These are phyloP conservation scores for Verbascum thapsus DNA, from an alignment of 257 asterid genomes.

Conservation along the genomic window DNA sequence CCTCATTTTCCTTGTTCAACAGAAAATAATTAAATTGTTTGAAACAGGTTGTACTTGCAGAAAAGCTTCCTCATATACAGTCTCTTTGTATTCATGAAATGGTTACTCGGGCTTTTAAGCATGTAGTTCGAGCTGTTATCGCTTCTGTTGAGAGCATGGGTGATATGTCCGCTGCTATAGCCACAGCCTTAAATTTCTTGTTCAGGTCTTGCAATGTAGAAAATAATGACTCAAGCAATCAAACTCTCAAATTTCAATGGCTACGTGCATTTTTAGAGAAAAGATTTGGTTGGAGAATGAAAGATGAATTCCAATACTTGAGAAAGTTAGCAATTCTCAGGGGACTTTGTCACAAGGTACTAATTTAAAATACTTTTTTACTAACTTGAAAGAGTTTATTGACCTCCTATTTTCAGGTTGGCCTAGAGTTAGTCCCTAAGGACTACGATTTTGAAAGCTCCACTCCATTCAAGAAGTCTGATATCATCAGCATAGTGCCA, in stretches of 20 bases:
- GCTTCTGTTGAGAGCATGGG: constrained; percentile 68
- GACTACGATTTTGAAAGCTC: constrained; percentile 89
- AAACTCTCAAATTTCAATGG: constrained; percentile 74
- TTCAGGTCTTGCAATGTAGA: constrained; percentile 61
- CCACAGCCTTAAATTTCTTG: constrained; percentile 80
- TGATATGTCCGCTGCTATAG: constrained; percentile 68
- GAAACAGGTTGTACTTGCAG: constrained; percentile 91
- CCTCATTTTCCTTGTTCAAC: constrained; percentile 7
- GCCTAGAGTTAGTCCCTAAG: constrained; percentile 85
- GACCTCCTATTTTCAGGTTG: constrained; percentile 61
- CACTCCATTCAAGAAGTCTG: constrained; percentile 72
- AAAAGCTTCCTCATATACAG: constrained; percentile 96
- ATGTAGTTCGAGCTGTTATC: constrained; percentile 85
- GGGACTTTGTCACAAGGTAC: constrained; percentile 96
- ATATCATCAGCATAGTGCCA: constrained; percentile 86
- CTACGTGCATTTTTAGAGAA: constrained; percentile 57
- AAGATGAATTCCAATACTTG: constrained; percentile 72
- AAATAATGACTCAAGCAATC: constrained; percentile 40
- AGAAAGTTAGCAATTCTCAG: constrained; percentile 84
- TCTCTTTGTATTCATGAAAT: constrained; percentile 99
- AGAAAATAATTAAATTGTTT: constrained; percentile 32
- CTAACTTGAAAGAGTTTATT: constrained; percentile 30
- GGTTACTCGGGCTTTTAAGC: constrained; percentile 97
- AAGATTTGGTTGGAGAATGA: constrained; percentile 79
- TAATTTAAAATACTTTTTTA: constrained; percentile 27